Conservation (phyloP, 1,284 basidiomycete species). For the Trametes versicolor region DNA sequence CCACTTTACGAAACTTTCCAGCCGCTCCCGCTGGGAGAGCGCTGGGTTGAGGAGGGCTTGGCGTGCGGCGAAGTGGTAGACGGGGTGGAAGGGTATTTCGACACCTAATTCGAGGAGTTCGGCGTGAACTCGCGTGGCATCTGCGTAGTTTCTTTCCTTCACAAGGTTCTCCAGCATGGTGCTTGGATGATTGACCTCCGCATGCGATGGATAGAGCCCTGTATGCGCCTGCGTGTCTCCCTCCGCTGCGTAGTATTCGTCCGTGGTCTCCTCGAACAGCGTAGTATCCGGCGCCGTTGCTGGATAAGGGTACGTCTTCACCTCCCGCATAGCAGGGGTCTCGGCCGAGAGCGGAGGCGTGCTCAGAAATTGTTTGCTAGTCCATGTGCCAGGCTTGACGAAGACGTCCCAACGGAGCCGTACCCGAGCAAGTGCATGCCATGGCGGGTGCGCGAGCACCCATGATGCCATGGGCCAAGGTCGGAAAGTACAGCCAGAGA, state of each 20-base stretch:
- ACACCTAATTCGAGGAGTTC: slow-evolving; percentile 47
- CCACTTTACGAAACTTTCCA: slow-evolving; percentile 48
- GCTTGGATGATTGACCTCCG: slow-evolving; percentile 21
- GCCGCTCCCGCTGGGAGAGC: slow-evolving; percentile 35
- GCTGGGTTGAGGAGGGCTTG: slow-evolving; percentile 32
- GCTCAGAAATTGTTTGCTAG: slow-evolving; percentile 35
- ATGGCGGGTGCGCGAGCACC: slow-evolving; percentile 39
- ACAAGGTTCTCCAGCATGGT: slow-evolving; percentile 38
- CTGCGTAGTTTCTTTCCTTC: slow-evolving; percentile 30
- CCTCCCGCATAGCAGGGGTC: slow-evolving; percentile 44
- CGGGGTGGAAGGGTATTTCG: slow-evolving; percentile 41
- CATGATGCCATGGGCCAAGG: slow-evolving; percentile 41
- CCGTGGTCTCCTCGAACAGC: slow-evolving; percentile 44
- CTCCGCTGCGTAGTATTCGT: slow-evolving; percentile 37
- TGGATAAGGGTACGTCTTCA: slow-evolving; percentile 43
- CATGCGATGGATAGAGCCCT: background rate
- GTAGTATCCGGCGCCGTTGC: slow-evolving; percentile 38
- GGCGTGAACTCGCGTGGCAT: slow-evolving; percentile 42
- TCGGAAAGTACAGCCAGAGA: background rate
- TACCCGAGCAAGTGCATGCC: slow-evolving; percentile 33
- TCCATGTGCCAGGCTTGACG: slow-evolving; percentile 22
- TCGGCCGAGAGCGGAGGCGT: slow-evolving; percentile 37
- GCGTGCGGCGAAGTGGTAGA: slow-evolving; percentile 47
- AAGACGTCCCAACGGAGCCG: slow-evolving; percentile 33
- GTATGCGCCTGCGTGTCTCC: background rate